Conservation (phyloP, 305 asterid genomes). For the Petunia hybrid region DNA sequence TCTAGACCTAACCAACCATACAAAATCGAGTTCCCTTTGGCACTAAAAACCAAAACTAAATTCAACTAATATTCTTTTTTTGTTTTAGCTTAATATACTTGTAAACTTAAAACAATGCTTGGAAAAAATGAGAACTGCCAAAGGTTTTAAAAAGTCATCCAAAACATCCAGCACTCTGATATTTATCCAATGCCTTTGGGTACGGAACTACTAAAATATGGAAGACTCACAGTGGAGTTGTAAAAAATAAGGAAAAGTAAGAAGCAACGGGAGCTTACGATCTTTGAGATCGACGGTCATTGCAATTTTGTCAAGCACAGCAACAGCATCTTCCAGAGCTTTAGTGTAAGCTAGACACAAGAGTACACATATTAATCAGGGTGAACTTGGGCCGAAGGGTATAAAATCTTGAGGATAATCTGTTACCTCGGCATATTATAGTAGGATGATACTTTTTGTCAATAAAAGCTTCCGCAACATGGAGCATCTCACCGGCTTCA, state of each 20-base stretch:
- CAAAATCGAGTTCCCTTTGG: constrained; percentile 7
- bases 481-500: constrained; percentile 99
- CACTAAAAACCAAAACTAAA: background rate
- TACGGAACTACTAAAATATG: constrained; percentile 1
- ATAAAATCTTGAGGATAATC: background rate
- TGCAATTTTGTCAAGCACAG: constrained; percentile 89
- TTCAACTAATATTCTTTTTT: background rate
- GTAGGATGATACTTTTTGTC: constrained; percentile 93
- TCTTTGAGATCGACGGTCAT: constrained; percentile 80
- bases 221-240: background rate
- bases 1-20: background rate
- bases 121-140: background rate
- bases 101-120: background rate
- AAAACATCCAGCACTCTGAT: background rate
- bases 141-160: background rate
- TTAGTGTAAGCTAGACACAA: constrained; percentile 77
- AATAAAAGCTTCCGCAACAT: constrained; percentile 97
- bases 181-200: background rate
- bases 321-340: constrained; percentile 90
- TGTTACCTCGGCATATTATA: constrained; percentile 87
- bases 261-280: constrained; percentile 67
- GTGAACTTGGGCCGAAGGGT: background rate
- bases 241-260: constrained; percentile 7
- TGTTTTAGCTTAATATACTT: constrained; percentile 2
- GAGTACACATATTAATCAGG: constrained; percentile 25